Base-by-base conservation (phyloP, 768 basidiomycete genomes). In the Amanita brunnescens region DNA sequence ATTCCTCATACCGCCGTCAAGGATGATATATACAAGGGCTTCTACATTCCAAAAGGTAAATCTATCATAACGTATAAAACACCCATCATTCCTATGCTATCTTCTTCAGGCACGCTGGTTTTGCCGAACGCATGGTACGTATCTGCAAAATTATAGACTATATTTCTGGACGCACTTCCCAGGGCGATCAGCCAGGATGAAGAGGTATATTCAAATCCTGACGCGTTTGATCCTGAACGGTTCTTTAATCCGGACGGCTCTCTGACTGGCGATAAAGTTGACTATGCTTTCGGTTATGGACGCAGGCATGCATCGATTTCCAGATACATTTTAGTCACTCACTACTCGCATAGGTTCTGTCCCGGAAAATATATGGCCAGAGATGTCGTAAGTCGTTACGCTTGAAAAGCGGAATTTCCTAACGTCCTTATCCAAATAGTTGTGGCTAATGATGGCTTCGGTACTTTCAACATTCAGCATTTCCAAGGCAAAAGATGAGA, bases 391-490 rank as follows among this genome's bases (percentile, higher is more conserved):
- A 24, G 44, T 66, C 64, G 65, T n/a, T 71, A 66, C 1, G 44
- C 50, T 26, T 60, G 65, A 37, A 60, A 70, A n/a, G n/a, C n/a
- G n/a, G 53, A 58, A 16, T 18, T 16, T n/a, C n/a, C n/a, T n/a
- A n/a, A 38, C 63, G 4, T 58, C 62, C 2, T 18, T 67, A 10
- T 63, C 58, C 61, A 69, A 32, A 14, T 16, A 45, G 43, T 12
- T 45, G n/a, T 45, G 43, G 43, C 6, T 45, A 13, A 56, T 61
- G 3, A 54, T 61, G 9, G 64, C 65, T 9, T 64, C 64, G 3
- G 57, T 67, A 2, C 56, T 72, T 10, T 55, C 66, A 3, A 59
- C 62, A 1, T 68, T 67, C 53, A 54, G 63, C 14, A 62, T 70
- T 26, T 44, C 54, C 6, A 61, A 63, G 43, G 53, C 59, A 5